phyloP scores from a whole-genome alignment of 768 basidiomycete species.

The Gymnopilus dilepis region DNA sequence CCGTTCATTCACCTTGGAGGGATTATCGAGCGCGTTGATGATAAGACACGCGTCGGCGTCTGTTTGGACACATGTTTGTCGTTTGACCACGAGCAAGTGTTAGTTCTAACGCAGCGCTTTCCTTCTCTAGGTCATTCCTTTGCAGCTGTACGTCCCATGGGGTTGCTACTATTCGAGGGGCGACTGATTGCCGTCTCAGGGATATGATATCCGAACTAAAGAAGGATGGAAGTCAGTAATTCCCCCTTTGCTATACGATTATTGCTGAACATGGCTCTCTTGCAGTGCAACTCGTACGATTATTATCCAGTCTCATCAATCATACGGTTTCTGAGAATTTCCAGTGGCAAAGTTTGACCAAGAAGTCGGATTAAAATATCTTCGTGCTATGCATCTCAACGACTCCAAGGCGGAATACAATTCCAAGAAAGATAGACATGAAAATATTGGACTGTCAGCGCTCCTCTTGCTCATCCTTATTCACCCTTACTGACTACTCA shows the following conservation, averaged over 20 bases:
- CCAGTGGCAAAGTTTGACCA: conserved; percentile 68
- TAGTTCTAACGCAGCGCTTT: neutral
- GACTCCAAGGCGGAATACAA: conserved; percentile 73
- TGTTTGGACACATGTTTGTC: conserved; percentile 83
- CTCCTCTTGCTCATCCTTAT: neutral
- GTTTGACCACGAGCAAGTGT: neutral
- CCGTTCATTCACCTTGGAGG: conserved; percentile 67
- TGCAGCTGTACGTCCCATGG: conserved; percentile 59
- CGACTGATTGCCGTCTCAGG: conserved; percentile 42
- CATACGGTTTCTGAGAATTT: neutral
- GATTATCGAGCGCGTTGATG: conserved; percentile 72
- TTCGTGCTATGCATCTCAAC: conserved; percentile 86
- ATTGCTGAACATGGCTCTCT: neutral
- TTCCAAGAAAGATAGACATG: conserved; percentile 79
- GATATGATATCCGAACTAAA: conserved; percentile 79
- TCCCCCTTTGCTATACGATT: neutral
- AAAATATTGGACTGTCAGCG: conserved; percentile 83
- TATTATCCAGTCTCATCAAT: neutral
- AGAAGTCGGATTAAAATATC: conserved; percentile 73
- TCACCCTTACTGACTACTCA: neutral
- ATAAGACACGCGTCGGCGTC: conserved; percentile 79
- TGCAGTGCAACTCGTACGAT: neutral
- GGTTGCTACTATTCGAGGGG: neutral
- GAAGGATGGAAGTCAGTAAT: conserved; percentile 71
- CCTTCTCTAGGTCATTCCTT: conserved; percentile 74